Evolutionary conservation across 371 early-diverging fungal species (phyloP), one percentile per base, ranked within the genome.

Genomic region (Apophysomyces sp.): DNA sequence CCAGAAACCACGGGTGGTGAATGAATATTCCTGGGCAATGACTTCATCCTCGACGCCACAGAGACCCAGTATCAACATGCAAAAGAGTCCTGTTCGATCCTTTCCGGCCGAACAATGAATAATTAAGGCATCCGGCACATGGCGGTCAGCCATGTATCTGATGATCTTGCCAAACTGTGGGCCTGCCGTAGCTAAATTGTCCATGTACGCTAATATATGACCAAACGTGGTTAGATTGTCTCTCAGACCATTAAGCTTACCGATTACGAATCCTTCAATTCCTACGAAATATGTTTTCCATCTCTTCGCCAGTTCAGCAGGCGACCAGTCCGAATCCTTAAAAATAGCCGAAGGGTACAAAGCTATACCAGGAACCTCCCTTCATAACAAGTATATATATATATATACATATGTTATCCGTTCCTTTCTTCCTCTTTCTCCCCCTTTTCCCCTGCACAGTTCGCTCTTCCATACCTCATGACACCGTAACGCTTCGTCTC

Each of bases 101-200:
- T 94, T 94, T 34, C 94, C 94, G 11, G 91, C 91, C 15, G 91
- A 85, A 71, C 94, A 94, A 63, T 94, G 94, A 28, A 92, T 82
- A 28, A 91, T 60, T 16, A 92, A 83, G 1, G 18, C 21, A 21
- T 16, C 16, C 9, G 18, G 49, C 49, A 21, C 9, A 4, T 44
- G 16, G 4, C 24, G 21, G 4, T 21, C 21, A 26, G 21, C 9
- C 16, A 44, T 7, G 49, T 44, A 9, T 3, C 11, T n/a, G 49
- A 44, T 44, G 21, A 44, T 44, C 2, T 44, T 44, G 21, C 49
- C 49, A 44, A 18, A 44, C 6, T 44, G 93, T 34, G 18, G 52
- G 11, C 32, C 63, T 36, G 16, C 16, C 52, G 44, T 15, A 34
- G 29, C 21, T 4, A 28, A 11, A 15, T 2, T 29, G 52, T 16